Base-by-base conservation (phyloP, 2,329 filamentous ascomycete genomes). In the Lithohypha guttulata region DNA sequence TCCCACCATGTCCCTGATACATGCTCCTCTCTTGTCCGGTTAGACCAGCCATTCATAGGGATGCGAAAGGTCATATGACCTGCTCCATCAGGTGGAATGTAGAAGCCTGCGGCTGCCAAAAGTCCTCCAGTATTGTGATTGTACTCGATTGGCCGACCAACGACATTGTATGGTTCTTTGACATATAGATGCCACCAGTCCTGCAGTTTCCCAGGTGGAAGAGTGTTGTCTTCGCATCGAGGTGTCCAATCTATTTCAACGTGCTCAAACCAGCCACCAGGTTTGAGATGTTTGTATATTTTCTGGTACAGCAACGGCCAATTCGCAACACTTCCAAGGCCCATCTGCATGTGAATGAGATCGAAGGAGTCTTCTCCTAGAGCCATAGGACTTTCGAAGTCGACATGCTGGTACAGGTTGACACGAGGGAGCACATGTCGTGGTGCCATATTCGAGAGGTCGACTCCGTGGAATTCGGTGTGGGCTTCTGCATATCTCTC, bases 221-320 rank as follows among this genome's bases (percentile, higher is more conserved):
- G 68, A 1, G 75, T 74, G 23, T 71, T 69, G 51, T 83, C 76
- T 46, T 85, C 79, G 53, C 77, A 81, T 36, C 75, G 75, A 13
- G 85, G 84, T 33, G 73, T 67, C 59, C 83, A 83, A 59, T 96
- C 85, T 39, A 96, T 81, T 57, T 96, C 89, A 33, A 93, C 75
- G 50, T 93, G 85, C 60, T 96, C 87, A 40, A 95, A 70, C 55
- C 71, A 73, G 39, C 87, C 89, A 1, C 79, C 79, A 1, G 85
- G 84, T 51, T 77, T 77, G 18, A 95, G 69, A 55, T 93, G 83
- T 73, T 70, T 63, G 49, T 77, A 79, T 21, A 79, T 66, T 51
- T 82, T 81, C 46, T 66, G 63, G 59, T 94, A 95, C 29, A 91
- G 63, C 31, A 71, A 69, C 3, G 71, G 68, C 86, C 85, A 95